Percentiles rank a stretch among this genome's conserved stretches.
phyloP scores from a whole-genome alignment of 208 protist species.

The Acanthamoeba castellanii region DNA sequence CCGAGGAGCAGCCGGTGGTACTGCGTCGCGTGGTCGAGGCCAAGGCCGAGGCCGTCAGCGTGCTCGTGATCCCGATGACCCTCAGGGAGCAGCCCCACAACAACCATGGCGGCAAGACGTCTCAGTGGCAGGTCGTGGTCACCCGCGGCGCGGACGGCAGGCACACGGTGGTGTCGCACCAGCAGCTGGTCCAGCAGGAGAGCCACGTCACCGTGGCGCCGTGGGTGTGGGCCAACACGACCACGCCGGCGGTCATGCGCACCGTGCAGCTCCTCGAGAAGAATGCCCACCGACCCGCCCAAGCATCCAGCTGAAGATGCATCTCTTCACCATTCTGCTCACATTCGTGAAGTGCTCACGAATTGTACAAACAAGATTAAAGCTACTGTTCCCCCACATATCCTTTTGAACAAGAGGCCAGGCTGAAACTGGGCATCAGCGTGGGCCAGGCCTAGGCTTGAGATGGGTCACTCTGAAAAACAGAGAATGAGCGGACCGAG shows the following conservation, averaged over 20 bases:
- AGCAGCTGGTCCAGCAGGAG: not conserved
- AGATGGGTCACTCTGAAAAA: too few species aligned
- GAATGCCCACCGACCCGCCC: not conserved
- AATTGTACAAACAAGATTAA: not conserved
- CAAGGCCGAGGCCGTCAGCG: not conserved
- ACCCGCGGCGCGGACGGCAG: not conserved
- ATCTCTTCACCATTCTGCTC: not conserved
- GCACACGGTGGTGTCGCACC: not conserved
- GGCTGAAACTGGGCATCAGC: too few species aligned
- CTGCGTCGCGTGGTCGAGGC: not conserved
- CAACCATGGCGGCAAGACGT: not conserved
- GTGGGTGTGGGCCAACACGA: not conserved
- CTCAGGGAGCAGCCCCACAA: not conserved
- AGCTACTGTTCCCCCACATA: too few species aligned
- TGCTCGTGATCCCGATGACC: not conserved
- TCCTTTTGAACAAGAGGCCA: not conserved
- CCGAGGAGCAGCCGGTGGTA: not conserved
- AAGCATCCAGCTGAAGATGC: not conserved
- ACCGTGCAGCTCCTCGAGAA: not conserved
- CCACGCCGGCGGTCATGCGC: not conserved
- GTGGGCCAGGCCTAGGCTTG: too few species aligned
- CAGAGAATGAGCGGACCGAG: too few species aligned
- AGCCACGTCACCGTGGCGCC: not conserved
- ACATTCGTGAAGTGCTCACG: not conserved
- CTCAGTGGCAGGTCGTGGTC: not conserved